Base-by-base conservation (phyloP, 83 land plant genomes). In the Picea abies region DNA sequence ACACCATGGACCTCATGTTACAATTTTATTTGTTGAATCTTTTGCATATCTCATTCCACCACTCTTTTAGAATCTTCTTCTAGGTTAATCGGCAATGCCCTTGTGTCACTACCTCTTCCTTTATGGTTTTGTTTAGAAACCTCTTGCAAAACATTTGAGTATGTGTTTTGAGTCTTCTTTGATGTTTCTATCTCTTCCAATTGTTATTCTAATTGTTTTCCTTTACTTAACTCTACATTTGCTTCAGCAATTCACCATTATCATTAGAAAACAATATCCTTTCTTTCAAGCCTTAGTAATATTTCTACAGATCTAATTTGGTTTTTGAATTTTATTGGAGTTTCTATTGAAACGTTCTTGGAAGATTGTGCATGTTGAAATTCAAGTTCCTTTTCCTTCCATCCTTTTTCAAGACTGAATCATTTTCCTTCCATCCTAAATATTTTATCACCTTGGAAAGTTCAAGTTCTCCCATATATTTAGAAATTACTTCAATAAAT, bases 241-340 rank as follows among this genome's bases (percentile, higher is more conserved):
- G 96, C 93, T 66, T 94, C 98, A n/a, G 92, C 95, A 72, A 87
- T 26, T 76, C 83, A 81, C 17, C 98, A 96, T 86, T 96, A 91
- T 63, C 93, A 86, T 81, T 90, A 86, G 66, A 96, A 80, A 39
- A 91, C 79, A 71, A 93, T 89, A 37, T 93, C 98, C 83, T 90
- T 89, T 91, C 93, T 93, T 84, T 96, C 96, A 63, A 88, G 29
- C 22, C 87, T 91, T n/a, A 98, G 81, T 41, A 98, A 88, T 96
- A 94, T 60, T 84, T 93, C 85, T 98, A 98, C 49, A 96, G 83
- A 78, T 81, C 80, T 65, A 90, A 82, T 82, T 89, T 96, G 35
- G 88, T 93, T 84, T 93, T 95, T 49, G 84, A 76, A 23, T 11
- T 52, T 16, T 25, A 9, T 11, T 11, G 61, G 61, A 76, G 61